Evolutionary conservation across 768 basidiomycete genomes (phyloP).

Genomic region (Lyophyllum decastes): DNA sequence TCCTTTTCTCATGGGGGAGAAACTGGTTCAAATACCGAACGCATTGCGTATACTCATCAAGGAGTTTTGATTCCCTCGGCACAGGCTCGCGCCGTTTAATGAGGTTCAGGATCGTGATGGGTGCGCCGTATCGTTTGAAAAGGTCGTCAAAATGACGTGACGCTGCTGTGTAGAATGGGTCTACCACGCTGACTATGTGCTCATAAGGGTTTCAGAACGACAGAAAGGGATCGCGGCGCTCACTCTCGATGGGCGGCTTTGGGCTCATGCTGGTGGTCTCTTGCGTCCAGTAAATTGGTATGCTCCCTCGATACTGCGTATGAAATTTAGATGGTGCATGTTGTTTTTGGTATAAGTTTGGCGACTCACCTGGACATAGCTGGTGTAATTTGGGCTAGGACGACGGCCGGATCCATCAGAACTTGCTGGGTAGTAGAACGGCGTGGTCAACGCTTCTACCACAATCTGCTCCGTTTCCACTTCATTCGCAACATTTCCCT

Average conservation of each 20-base stretch:
- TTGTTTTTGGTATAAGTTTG: neutral
- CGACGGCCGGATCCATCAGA: constrained; percentile 41
- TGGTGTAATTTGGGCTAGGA: constrained; percentile 87
- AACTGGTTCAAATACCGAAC: constrained; percentile 95
- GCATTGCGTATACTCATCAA: constrained; percentile 91
- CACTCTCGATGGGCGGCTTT: constrained; percentile 94
- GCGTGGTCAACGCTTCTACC: constrained; percentile 84
- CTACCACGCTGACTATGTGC: constrained; percentile 79
- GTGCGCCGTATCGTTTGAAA: constrained; percentile 85
- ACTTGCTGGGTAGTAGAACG: constrained; percentile 76
- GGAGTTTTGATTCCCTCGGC: constrained; percentile 85
- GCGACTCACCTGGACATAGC: constrained; percentile 79
- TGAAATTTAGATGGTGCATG: too few species aligned
- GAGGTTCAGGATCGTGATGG: constrained; percentile 89
- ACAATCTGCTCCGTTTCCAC: constrained; percentile 99
- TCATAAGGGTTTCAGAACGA: constrained; percentile 1
- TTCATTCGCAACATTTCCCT: constrained; percentile 99
- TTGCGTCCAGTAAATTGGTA: constrained; percentile 96
- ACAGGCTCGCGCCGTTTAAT: constrained; percentile 84
- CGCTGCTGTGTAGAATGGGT: constrained; percentile 94
- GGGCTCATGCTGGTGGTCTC: constrained; percentile 90
- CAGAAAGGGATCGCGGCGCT: constrained; percentile 24
- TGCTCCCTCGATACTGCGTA: constrained; percentile 86
- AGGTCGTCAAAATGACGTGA: constrained; percentile 92
- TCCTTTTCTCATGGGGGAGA: constrained; percentile 79